Evolutionary conservation across 352 stramenopile genomes (phyloP).

Genomic region (Phytopythium chamaehyphon): DNA sequence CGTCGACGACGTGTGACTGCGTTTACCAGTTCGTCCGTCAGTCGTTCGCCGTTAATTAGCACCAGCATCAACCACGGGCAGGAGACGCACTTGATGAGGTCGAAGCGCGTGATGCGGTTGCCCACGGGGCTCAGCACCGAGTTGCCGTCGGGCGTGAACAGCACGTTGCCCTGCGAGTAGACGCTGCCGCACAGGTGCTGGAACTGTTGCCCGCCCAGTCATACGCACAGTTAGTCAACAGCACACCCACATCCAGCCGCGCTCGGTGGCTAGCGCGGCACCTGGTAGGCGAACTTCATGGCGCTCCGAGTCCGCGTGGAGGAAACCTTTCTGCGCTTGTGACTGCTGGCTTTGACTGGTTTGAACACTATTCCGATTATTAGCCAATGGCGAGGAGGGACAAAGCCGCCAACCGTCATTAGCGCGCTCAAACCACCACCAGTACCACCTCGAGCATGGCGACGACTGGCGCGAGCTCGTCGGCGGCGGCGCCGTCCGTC

Average conservation of each 20-base stretch:
- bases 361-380: slow-evolving; percentile 23
- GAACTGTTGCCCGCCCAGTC: slow-evolving; percentile 52
- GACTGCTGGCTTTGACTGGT: slow-evolving; percentile 12
- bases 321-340: slow-evolving; percentile 10
- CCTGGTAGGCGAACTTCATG: slow-evolving; percentile 90
- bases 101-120: slow-evolving; percentile 94
- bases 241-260: not conserved
- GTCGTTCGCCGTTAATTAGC: too few species aligned
- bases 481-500: slow-evolving; percentile 20
- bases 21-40: slow-evolving; percentile 1
- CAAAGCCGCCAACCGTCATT: not conserved
- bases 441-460: slow-evolving; percentile 22
- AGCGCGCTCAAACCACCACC: not conserved
- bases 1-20: slow-evolving; percentile 82
- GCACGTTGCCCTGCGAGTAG: slow-evolving; percentile 92
- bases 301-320: slow-evolving; percentile 4
- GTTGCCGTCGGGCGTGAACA: slow-evolving; percentile 93
- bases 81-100: slow-evolving; percentile 86
- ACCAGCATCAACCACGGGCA: not conserved
- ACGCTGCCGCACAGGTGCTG: slow-evolving; percentile 92
- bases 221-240: not conserved
- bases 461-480: slow-evolving; percentile 12
- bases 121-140: slow-evolving; percentile 90
- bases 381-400: slow-evolving; percentile 21
- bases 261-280: slow-evolving; percentile 11